Percentiles rank a stretch among this genome's conserved stretches.
Conservation (phyloP, 2,329 filamentous ascomycete genomes). For the Aspergillus sp. region DNA sequence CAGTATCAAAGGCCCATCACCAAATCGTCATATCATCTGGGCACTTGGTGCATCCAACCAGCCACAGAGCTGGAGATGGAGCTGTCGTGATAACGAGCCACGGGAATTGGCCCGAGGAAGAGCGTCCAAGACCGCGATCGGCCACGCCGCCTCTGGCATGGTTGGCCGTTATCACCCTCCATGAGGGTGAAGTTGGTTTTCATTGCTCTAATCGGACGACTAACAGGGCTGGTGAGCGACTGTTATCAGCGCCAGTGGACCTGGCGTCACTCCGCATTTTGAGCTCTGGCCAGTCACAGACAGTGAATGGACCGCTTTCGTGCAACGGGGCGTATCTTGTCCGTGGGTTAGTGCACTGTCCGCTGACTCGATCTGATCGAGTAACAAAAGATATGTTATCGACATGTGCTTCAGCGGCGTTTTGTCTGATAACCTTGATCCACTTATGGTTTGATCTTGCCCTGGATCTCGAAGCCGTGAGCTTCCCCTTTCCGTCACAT, state of each 20-base stretch:
- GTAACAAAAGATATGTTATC: conserved; percentile 25
- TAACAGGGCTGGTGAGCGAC: conserved; percentile 14
- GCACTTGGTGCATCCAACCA: neutral
- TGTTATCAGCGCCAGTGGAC: conserved; percentile 24
- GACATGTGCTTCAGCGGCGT: neutral
- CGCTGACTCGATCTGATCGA: conserved; percentile 38
- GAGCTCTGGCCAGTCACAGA: conserved; percentile 11
- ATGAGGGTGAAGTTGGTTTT: neutral
- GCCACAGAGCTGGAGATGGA: neutral
- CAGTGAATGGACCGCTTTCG: neutral
- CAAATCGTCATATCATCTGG: neutral
- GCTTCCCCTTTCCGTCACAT: neutral
- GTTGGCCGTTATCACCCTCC: conserved; percentile 12
- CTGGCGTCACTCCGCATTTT: conserved; percentile 20
- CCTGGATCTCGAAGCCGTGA: neutral
- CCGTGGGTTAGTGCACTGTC: neutral
- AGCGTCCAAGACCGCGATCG: conserved; percentile 8
- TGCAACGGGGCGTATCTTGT: conserved; percentile 13
- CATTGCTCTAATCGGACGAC: conserved; percentile 23
- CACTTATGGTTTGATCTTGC: neutral
- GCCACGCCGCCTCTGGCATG: neutral
- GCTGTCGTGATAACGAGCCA: conserved; percentile 8
- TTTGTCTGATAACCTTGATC: neutral
- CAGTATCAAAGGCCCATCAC: neutral
- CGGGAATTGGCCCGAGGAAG: conserved; percentile 9